These are phyloP conservation scores for Suillus occidentalis DNA, from an alignment of 768 basidiomycete species.

Conservation along the genomic window DNA sequence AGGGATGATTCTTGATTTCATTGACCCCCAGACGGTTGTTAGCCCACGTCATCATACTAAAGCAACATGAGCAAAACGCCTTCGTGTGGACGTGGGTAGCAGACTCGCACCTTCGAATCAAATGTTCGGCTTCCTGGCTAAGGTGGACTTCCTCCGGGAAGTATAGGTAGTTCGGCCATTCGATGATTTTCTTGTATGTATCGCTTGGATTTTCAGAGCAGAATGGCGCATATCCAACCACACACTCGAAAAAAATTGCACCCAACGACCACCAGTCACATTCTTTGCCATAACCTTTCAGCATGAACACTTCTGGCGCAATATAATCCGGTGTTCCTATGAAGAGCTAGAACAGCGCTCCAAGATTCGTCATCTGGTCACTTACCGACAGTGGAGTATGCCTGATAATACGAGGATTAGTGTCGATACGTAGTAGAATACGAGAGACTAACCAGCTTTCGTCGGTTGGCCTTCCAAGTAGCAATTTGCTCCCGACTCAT, in stretches of 20 bases:
- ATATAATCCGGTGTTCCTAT: constrained; percentile 58
- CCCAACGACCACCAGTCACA: constrained; percentile 99
- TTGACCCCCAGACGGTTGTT: constrained; percentile 74
- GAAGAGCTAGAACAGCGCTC: constrained; percentile 4
- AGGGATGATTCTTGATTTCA: constrained; percentile 89
- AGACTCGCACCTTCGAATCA: constrained; percentile 72
- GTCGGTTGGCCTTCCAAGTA: constrained; percentile 98
- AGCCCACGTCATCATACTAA: constrained; percentile 84
- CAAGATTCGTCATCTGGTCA: constrained; percentile 1
- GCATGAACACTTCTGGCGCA: constrained; percentile 95
- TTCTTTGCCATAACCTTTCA: constrained; percentile 97
- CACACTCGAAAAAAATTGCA: constrained; percentile 98
- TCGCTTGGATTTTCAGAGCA: constrained; percentile 96
- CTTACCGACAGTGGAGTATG: constrained; percentile 83
- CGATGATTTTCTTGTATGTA: constrained; percentile 97
- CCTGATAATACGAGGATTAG: constrained; percentile 44
- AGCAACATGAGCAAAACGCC: constrained; percentile 11
- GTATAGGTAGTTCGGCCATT: constrained; percentile 88
- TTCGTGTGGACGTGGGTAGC: background rate
- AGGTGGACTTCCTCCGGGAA: constrained; percentile 97
- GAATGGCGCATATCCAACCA: constrained; percentile 97
- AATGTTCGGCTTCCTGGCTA: constrained; percentile 86
- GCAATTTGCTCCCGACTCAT: constrained; percentile 97
- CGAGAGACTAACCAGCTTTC: constrained; percentile 71
- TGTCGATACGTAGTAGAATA: background rate